phyloP scores from a whole-genome alignment of 306 rosid genomes.

The Chamaecrista fasciculata region DNA sequence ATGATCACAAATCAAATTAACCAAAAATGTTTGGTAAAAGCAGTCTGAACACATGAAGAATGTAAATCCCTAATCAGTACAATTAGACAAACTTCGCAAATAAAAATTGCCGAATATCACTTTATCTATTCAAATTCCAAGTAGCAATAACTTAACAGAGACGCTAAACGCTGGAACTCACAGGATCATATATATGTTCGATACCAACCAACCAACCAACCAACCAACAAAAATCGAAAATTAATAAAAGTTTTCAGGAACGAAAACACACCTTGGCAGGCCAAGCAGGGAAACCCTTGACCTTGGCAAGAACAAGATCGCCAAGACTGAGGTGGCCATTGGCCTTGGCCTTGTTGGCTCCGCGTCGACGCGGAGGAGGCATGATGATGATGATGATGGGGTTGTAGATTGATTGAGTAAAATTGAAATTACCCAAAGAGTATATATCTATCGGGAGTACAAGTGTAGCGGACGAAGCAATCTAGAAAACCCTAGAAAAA shows the following conservation, averaged over 20 bases:
- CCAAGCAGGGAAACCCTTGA: constrained; percentile 97
- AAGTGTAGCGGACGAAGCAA: background rate
- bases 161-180: background rate
- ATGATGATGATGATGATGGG: constrained; percentile 51
- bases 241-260: constrained; percentile 11
- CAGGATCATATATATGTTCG: background rate
- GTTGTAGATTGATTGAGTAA: background rate
- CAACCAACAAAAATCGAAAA: constrained; percentile 4
- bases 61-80: constrained; percentile 13
- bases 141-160: background rate
- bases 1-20: background rate
- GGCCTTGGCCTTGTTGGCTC: constrained; percentile 66
- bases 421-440: constrained; percentile 33
- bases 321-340: constrained; percentile 74
- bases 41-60: constrained; percentile 1
- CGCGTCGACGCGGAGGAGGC: constrained; percentile 98
- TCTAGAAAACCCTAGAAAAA: constrained; percentile 55
- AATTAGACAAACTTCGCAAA: background rate
- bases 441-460: constrained; percentile 19
- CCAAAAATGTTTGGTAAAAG: constrained; percentile 1
- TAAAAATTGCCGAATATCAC: background rate
- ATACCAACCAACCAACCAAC: too few species aligned
- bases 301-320: constrained; percentile 99
- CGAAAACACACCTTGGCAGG: constrained; percentile 79
- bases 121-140: background rate